Base-by-base conservation (phyloP, 345 rosid species). In the Lagerstroemia speciosa region DNA sequence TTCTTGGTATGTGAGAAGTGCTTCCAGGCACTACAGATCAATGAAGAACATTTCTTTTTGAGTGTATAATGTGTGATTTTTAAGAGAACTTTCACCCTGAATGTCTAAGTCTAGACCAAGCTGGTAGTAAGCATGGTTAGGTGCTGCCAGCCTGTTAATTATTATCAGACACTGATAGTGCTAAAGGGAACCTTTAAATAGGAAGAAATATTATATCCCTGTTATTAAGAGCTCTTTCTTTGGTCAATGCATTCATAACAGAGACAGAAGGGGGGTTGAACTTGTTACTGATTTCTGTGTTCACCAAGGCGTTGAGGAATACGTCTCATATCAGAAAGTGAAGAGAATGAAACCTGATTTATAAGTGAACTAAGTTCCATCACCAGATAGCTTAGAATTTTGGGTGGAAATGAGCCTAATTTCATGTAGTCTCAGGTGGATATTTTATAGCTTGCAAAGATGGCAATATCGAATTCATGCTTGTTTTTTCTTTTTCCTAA, bases 401-500 rank as follows among this genome's bases (percentile, higher is more conserved):
- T n/a, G n/a, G n/a, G n/a, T n/a, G n/a, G n/a, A n/a, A n/a, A n/a
- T n/a, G n/a, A n/a, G n/a, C n/a, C n/a, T n/a, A n/a, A n/a, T n/a
- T n/a, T n/a, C n/a, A n/a, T n/a, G n/a, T n/a, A n/a, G n/a, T n/a
- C n/a, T n/a, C n/a, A n/a, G n/a, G n/a, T n/a, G n/a, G n/a, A n/a
- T n/a, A n/a, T n/a, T n/a, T n/a, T n/a, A n/a, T n/a, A n/a, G n/a
- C 4, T 48, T 48, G 55, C 46, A 41, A 41, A 41, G 46, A 41
- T 41, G 16, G 9, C 46, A 41, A 41, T 41, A 2, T 14, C 14
- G 24, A 45, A 22, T 66, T 67, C 33, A 52, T 41, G 34, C 41
- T 30, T 64, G 29, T 34, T 55, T 48, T 48, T 69, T 69, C 61
- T 29, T 29, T 64, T 58, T 36, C 55, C 36, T 34, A 30, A 30